phyloP scores from a whole-genome alignment of 371 early-diverging fungal species.

The Mucor saturninus region DNA sequence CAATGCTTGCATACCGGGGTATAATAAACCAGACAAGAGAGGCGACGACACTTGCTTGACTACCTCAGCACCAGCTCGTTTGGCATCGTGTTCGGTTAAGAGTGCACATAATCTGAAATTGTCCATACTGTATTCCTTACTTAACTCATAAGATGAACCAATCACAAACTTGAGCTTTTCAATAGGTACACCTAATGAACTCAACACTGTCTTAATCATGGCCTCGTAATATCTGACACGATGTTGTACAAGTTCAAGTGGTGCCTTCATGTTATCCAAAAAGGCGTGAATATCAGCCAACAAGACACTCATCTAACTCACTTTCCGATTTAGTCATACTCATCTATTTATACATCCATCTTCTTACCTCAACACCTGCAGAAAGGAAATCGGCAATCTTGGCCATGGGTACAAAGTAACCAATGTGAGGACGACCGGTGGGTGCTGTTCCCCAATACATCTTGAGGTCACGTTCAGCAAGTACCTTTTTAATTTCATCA shows the following conservation, averaged over 20 bases:
- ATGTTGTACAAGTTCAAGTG: conserved; percentile 88
- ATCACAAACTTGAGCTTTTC: conserved; percentile 94
- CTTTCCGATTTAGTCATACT: background rate
- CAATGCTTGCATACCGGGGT: conserved; percentile 99
- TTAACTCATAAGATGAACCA: conserved; percentile 92
- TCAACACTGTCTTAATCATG: conserved; percentile 91
- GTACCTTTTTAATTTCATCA: conserved; percentile 86
- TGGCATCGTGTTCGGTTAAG: conserved; percentile 96
- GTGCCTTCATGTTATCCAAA: conserved; percentile 99
- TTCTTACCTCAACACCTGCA: conserved; percentile 77
- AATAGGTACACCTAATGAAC: conserved; percentile 89
- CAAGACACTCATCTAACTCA: conserved; percentile 85
- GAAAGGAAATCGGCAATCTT: conserved; percentile 98
- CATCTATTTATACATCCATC: background rate
- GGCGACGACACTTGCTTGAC: conserved; percentile 99
- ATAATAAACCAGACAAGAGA: conserved; percentile 92
- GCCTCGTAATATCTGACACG: conserved; percentile 97
- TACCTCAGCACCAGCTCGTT: conserved; percentile 99
- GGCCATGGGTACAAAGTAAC: conserved; percentile 98
- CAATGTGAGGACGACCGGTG: conserved; percentile 98
- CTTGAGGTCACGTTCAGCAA: conserved; percentile 89
- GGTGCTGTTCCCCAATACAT: conserved; percentile 99
- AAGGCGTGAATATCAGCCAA: conserved; percentile 99
- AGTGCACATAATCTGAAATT: conserved; percentile 90
- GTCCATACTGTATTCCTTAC: conserved; percentile 92